These are phyloP conservation scores for Paramecium sonneborni DNA, from an alignment of 73 alveolate genomes.

Conservation along the genomic window DNA sequence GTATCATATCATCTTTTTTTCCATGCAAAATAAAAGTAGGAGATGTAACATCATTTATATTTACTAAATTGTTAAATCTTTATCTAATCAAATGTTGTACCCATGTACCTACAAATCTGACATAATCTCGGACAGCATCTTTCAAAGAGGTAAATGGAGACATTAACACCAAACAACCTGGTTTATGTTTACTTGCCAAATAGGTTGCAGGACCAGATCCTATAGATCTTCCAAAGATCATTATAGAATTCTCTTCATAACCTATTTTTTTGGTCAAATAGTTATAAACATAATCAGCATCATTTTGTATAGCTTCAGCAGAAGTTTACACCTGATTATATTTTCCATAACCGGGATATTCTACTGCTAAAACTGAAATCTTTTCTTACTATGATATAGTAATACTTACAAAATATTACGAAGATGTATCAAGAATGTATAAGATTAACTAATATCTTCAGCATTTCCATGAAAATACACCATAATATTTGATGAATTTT, in stretches of 20 bases:
- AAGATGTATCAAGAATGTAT: conserved; percentile 72
- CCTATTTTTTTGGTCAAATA: conserved; percentile 67
- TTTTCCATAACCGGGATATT: conserved; percentile 96
- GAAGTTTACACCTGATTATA: conserved; percentile 75
- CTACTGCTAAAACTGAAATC: conserved; percentile 88
- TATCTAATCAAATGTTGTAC: conserved; percentile 57
- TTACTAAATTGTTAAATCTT: conserved; percentile 69
- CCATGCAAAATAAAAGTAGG: conserved; percentile 75
- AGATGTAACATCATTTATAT: conserved; percentile 72
- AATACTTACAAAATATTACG: conserved; percentile 72
- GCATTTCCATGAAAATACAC: conserved; percentile 94
- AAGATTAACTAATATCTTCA: conserved; percentile 81
- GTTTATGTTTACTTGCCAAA: conserved; percentile 60
- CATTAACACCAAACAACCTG: conserved; percentile 75
- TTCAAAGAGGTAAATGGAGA: conserved; percentile 80
- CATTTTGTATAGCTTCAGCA: conserved; percentile 76
- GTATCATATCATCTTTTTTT: conserved; percentile 67
- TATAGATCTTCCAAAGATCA: conserved; percentile 83
- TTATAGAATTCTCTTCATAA: conserved; percentile 56
- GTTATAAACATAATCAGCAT: conserved; percentile 85
- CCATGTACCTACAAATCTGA: conserved; percentile 55
- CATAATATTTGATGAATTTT: conserved; percentile 72
- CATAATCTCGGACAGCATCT: conserved; percentile 69
- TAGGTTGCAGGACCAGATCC: conserved; percentile 86
- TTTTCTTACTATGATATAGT: background rate